Evolutionary conservation across 495 filamentous ascomycete species (phyloP).

Genomic region (Penicillium bialowiezense): DNA sequence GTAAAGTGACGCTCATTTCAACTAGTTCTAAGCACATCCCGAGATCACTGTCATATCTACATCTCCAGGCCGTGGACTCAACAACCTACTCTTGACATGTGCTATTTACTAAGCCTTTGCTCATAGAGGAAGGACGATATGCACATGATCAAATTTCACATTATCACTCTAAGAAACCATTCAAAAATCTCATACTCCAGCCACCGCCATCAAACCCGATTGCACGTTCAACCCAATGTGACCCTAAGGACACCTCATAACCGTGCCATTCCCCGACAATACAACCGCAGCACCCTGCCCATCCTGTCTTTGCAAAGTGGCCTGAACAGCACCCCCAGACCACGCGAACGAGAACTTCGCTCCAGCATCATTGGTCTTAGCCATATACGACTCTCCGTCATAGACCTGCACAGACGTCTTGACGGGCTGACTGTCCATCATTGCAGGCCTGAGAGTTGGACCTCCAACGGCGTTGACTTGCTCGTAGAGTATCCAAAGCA

Average conservation of each 20-base stretch:
- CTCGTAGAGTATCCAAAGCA: not conserved
- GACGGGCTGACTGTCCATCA: not conserved
- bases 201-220: too few species aligned
- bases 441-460: not conserved
- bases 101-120: too few species aligned
- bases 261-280: not conserved
- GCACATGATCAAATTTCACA: too few species aligned
- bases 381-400: not conserved
- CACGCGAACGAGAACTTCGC: not conserved
- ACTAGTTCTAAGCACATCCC: too few species aligned
- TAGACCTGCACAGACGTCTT: not conserved
- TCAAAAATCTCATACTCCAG: too few species aligned
- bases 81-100: too few species aligned
- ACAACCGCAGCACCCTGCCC: not conserved
- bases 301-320: not conserved
- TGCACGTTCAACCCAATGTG: too few species aligned
- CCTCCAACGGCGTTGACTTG: not conserved
- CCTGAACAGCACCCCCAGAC: not conserved
- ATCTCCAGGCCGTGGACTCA: too few species aligned
- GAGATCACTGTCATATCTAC: too few species aligned
- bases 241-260: not conserved
- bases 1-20: too few species aligned
- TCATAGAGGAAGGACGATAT: too few species aligned
- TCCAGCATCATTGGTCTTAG: not conserved
- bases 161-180: too few species aligned